phyloP scores from a whole-genome alignment of 2,329 filamentous ascomycete genomes.

The Xylariaceae sp. region DNA sequence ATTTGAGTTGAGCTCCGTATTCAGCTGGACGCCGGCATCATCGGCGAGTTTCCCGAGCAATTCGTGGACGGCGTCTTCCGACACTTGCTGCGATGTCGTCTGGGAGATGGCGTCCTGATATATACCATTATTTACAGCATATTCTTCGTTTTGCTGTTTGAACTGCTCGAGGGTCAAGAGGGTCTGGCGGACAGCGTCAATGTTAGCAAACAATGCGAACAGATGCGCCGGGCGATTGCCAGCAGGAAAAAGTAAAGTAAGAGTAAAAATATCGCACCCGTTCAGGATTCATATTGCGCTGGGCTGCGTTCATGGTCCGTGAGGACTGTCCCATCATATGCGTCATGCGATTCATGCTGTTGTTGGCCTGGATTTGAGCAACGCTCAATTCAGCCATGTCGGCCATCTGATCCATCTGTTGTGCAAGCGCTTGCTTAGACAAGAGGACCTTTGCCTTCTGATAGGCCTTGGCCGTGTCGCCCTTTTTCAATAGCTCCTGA shows the following conservation, averaged over 20 bases:
- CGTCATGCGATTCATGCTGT: slow-evolving; percentile 60
- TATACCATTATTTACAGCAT: slow-evolving; percentile 62
- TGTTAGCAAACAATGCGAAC: background rate
- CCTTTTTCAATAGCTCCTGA: slow-evolving; percentile 56
- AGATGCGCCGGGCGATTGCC: background rate
- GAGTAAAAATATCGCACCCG: slow-evolving; percentile 34
- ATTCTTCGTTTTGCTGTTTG: slow-evolving; percentile 58
- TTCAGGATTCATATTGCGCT: slow-evolving; percentile 55
- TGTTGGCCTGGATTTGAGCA: slow-evolving; percentile 59
- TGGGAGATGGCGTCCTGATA: slow-evolving; percentile 82
- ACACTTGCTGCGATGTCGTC: slow-evolving; percentile 65
- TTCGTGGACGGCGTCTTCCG: slow-evolving; percentile 81
- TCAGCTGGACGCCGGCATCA: slow-evolving; percentile 78
- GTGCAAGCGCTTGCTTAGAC: slow-evolving; percentile 55
- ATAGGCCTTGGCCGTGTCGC: slow-evolving; percentile 57
- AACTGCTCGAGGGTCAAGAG: slow-evolving; percentile 57
- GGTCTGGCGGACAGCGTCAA: slow-evolving; percentile 34
- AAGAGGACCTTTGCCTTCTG: slow-evolving; percentile 59
- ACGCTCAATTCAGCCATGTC: slow-evolving; percentile 58
- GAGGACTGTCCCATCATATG: slow-evolving; percentile 57
- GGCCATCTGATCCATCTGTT: slow-evolving; percentile 60
- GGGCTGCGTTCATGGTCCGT: slow-evolving; percentile 52
- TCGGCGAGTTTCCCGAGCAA: slow-evolving; percentile 81
- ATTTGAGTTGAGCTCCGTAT: slow-evolving; percentile 61
- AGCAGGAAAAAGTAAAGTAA: background rate